Percentiles rank a stretch among this genome's conserved stretches.
Evolutionary conservation across 768 basidiomycete species (phyloP).

Genomic region (Amyloporia xantha): DNA sequence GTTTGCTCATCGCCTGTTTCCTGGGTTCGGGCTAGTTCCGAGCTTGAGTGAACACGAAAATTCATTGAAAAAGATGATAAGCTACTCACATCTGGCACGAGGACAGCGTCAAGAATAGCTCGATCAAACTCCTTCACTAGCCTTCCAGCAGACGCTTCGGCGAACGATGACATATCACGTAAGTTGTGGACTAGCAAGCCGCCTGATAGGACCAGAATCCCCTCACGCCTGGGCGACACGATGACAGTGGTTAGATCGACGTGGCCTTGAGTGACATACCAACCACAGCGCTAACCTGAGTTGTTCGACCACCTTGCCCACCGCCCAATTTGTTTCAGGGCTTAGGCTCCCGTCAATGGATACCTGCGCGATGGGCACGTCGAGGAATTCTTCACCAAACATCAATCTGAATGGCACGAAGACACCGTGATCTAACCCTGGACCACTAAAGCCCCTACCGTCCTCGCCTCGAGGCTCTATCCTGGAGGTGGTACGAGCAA

Average conservation of each 20-base stretch:
- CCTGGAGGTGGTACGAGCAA: constrained; percentile 41
- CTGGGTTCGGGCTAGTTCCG: constrained; percentile 38
- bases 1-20: constrained; percentile 45
- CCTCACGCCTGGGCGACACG: constrained; percentile 42
- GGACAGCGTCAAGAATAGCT: constrained; percentile 52
- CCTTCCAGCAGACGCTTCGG: constrained; percentile 40
- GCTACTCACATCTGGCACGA: constrained; percentile 39
- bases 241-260: too few species aligned
- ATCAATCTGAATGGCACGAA: constrained; percentile 75
- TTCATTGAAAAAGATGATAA: background rate
- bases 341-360: constrained; percentile 56
- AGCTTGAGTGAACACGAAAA: background rate
- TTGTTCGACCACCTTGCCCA: constrained; percentile 54
- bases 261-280: background rate
- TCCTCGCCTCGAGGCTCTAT: constrained; percentile 56
- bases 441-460: constrained; percentile 56
- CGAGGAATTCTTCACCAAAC: constrained; percentile 60
- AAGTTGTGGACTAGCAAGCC: constrained; percentile 68
- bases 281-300: constrained; percentile 38
- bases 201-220: constrained; percentile 63
- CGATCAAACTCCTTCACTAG: constrained; percentile 50
- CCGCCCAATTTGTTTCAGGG: constrained; percentile 55
- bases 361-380: constrained; percentile 65
- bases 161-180: constrained; percentile 43
- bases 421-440: constrained; percentile 74